Base-by-base conservation (phyloP, 2,329 filamentous ascomycete species). In the Botrytis cinerea region DNA sequence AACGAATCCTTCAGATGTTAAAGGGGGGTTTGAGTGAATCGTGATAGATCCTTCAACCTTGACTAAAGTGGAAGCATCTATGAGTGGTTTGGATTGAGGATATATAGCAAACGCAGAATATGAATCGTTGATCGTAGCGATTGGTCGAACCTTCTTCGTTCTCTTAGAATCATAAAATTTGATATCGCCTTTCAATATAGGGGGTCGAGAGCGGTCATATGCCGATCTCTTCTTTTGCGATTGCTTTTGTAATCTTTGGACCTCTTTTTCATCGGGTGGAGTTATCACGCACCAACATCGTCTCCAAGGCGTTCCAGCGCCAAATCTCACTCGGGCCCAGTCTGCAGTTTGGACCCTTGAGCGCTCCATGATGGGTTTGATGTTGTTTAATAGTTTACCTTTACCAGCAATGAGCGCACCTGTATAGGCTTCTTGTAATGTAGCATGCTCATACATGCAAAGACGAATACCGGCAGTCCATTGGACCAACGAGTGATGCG, bases 61-160 rank as follows among this genome's bases (percentile, higher is more conserved):
- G 76, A 98, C 88, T 74, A 99, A 84, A 0, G 95, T 98, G 1
- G 96, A 98, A 74, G 95, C 93, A 78, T 99, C 95, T 73, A 99
- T 97, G 57, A 99, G 85, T 0, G 93, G 92, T 83, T 97, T 97
- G 25, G 94, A 92, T 81, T 98, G 95, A 1, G 96, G 96, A 80
- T 99, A 99, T 72, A 99, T 93, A 69, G 95, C 94, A 81, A 97
- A 98, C 25, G 94, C 95, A 1, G 95, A 93, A 83, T 93, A 98
- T 1, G 94, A 94, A 75, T 98, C 92, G 28, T 90, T 93, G 76
- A 99, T 93, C 7, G 95, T 95, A 2, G 96, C 96, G 78, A 99
- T 97, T 0, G 96, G 96, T 72, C 88, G 88, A 14, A 90, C 89
- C 85, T 97, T 98, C 84, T 98, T 98, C 77, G 92, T 95, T 82